Conservation (phyloP, 148 eudicot genomes). For the Silene latifolia region DNA sequence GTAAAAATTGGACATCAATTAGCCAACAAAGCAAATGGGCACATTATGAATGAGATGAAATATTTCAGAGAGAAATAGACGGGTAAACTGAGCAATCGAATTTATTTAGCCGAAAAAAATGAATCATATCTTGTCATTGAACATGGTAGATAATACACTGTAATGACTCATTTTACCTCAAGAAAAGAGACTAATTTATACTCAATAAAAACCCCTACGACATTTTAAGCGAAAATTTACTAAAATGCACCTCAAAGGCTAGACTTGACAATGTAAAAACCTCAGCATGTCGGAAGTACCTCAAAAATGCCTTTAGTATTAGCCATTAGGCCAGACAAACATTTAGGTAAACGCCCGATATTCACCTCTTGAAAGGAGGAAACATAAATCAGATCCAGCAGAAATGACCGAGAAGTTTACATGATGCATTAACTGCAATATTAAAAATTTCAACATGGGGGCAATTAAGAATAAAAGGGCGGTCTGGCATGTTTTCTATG, state of each 20-base stretch:
- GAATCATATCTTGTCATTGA: not conserved
- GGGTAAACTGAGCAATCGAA: too few relatives aligned
- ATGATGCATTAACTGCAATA: not conserved
- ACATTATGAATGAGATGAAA: too few relatives aligned
- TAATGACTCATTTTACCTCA: too few relatives aligned
- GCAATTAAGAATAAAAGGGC: not conserved
- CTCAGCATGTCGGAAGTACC: not conserved
- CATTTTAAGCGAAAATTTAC: not conserved
- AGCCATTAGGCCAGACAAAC: not conserved
- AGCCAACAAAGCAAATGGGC: too few relatives aligned
- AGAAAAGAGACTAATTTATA: too few relatives aligned
- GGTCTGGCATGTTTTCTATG: too few relatives aligned
- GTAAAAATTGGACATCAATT: too few relatives aligned
- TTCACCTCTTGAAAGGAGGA: conserved; percentile 9
- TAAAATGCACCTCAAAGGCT: conserved; percentile 2
- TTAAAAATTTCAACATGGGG: not conserved
- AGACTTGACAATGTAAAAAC: not conserved
- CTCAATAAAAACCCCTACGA: too few relatives aligned
- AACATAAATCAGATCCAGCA: not conserved
- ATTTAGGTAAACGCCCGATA: not conserved
- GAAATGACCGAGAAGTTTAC: not conserved
- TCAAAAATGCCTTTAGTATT: not conserved
- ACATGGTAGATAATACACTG: too few relatives aligned
- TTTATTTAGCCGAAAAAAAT: not conserved
- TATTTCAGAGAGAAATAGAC: too few relatives aligned